Percentiles rank a stretch among this genome's conserved stretches.
Evolutionary conservation across 2,329 filamentous ascomycete genomes (phyloP).

Genomic region (Tolypocladium sp.): DNA sequence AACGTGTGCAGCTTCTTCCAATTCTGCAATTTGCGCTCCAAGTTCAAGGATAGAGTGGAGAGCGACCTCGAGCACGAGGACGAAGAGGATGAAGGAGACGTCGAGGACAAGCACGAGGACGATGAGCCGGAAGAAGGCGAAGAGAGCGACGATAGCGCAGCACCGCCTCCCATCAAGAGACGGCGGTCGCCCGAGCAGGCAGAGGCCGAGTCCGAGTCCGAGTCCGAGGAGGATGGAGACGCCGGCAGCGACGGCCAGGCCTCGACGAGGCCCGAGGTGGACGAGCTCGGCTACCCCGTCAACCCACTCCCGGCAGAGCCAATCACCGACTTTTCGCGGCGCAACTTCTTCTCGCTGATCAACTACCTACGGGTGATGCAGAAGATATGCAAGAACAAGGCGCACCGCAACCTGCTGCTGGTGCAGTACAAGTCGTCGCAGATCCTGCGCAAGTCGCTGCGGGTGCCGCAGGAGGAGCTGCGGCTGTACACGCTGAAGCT

Average conservation of each 20-base stretch:
- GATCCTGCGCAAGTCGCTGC: slow-evolving; percentile 84
- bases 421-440: slow-evolving; percentile 93
- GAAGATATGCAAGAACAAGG: slow-evolving; percentile 93
- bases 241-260: slow-evolving; percentile 23
- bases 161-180: slow-evolving; percentile 71
- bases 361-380: slow-evolving; percentile 95
- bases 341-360: slow-evolving; percentile 91
- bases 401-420: slow-evolving; percentile 85
- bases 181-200: slow-evolving; percentile 34
- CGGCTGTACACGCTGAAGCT: slow-evolving; percentile 93
- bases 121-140: slow-evolving; percentile 22
- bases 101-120: slow-evolving; percentile 21
- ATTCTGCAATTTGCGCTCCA: slow-evolving; percentile 70
- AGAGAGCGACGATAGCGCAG: slow-evolving; percentile 67
- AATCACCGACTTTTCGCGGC: slow-evolving; percentile 83
- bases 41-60: slow-evolving; percentile 24
- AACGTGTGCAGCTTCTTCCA: slow-evolving; percentile 65
- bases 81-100: slow-evolving; percentile 8
- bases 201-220: slow-evolving; percentile 7
- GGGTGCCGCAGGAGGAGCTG: slow-evolving; percentile 78
- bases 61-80: slow-evolving; percentile 16
- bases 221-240: slow-evolving; percentile 14
- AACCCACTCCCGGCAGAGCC: slow-evolving; percentile 61
- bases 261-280: slow-evolving; percentile 52
- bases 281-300: slow-evolving; percentile 79